A percentile compares a stretch with the other conserved stretches of the same genome.
phyloP scores from a whole-genome alignment of 73 alveolate species.

The Paramecium sexaurelia region DNA sequence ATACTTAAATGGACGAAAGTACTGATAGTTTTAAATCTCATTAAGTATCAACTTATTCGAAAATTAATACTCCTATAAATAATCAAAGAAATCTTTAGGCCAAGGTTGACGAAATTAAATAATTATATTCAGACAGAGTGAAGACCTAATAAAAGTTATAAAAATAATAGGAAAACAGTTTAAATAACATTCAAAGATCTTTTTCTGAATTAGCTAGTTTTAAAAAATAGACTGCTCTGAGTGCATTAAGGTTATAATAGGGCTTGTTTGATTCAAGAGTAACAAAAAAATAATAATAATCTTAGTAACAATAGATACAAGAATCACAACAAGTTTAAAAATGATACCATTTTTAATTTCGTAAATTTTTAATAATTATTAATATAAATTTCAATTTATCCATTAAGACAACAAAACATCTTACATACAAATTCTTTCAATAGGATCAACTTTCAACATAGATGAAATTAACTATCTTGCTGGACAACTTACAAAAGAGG shows the following conservation, averaged over 20 bases:
- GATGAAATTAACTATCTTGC: slow-evolving; percentile 46
- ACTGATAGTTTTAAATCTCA: slow-evolving; percentile 57
- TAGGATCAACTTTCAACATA: slow-evolving; percentile 64
- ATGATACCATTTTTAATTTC: background rate
- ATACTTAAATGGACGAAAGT: slow-evolving; percentile 57
- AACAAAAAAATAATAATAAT: slow-evolving; percentile 15
- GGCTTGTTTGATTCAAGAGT: slow-evolving; percentile 50
- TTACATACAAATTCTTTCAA: slow-evolving; percentile 60
- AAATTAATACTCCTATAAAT: slow-evolving; percentile 33
- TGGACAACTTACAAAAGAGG: slow-evolving; percentile 47
- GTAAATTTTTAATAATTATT: background rate
- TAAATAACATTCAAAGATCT: slow-evolving; percentile 4
- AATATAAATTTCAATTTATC: background rate
- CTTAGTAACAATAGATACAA: background rate
- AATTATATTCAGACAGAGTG: slow-evolving; percentile 40
- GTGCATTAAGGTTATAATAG: slow-evolving; percentile 40
- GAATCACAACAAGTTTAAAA: background rate
- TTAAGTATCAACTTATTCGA: slow-evolving; percentile 22
- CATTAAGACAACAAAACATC: slow-evolving; percentile 9
- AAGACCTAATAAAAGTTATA: background rate
- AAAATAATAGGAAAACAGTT: background rate
- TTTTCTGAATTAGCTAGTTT: slow-evolving; percentile 58
- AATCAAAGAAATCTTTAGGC: background rate
- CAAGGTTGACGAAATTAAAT: slow-evolving; percentile 29
- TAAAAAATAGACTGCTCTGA: slow-evolving; percentile 37